phyloP scores from a whole-genome alignment of 805 yeast species.

The Torulaspora quercuum region DNA sequence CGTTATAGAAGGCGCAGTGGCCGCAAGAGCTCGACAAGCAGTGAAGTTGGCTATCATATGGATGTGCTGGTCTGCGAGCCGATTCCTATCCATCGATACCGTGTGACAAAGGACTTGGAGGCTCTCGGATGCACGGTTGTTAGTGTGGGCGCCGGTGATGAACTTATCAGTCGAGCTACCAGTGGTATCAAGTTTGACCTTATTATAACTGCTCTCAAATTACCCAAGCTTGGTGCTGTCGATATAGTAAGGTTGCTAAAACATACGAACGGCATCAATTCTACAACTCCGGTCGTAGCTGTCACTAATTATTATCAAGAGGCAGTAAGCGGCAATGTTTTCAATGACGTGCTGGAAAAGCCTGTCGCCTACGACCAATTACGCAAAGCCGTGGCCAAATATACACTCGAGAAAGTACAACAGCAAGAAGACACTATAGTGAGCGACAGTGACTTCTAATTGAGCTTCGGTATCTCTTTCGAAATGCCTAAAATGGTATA shows the following conservation, averaged over 20 bases:
- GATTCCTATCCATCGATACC: conserved; percentile 73
- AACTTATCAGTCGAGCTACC: conserved; percentile 73
- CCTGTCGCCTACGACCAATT: conserved; percentile 44
- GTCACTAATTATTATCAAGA: conserved; percentile 69
- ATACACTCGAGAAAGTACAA: conserved; percentile 33
- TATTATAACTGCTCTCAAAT: conserved; percentile 68
- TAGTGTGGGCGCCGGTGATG: conserved; percentile 74
- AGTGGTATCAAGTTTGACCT: conserved; percentile 81
- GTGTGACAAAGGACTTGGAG: conserved; percentile 60
- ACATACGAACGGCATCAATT: conserved; percentile 73
- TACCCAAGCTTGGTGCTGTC: conserved; percentile 63
- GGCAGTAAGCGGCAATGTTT: conserved; percentile 50
- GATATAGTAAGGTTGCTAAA: conserved; percentile 76
- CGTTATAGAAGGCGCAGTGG: conserved; percentile 32
- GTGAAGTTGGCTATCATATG: conserved; percentile 35
- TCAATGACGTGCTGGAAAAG: conserved; percentile 70
- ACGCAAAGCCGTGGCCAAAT: conserved; percentile 31
- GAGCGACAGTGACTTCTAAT: conserved; percentile 32
- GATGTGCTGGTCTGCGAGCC: conserved; percentile 84
- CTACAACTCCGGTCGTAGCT: conserved; percentile 72
- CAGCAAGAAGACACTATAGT: conserved; percentile 32
- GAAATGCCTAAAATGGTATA: not conserved
- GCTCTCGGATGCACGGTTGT: conserved; percentile 77
- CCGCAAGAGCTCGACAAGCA: conserved; percentile 26
- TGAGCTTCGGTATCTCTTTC: too few species aligned